Conservation (phyloP, 73 alveolate genomes). For the Paramecium sonneborni region DNA sequence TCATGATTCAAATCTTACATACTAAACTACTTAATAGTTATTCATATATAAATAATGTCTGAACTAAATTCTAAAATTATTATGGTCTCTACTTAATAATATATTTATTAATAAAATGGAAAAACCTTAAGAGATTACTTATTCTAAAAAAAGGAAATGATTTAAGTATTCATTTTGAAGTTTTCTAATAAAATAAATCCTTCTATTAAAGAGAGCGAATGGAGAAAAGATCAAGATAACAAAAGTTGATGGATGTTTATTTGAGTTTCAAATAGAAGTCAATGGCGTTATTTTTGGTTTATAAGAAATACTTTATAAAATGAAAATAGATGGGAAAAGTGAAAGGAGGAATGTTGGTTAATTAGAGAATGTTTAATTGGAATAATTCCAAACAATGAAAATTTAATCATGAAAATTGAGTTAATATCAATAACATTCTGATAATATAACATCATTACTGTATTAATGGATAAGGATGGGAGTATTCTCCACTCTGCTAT, state of each 20-base stretch:
- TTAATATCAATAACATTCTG: conserved; percentile 51
- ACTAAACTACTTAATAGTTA: neutral
- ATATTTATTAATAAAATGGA: neutral
- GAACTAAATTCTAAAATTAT: neutral
- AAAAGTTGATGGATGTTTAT: conserved; percentile 17
- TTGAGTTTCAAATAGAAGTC: conserved; percentile 12
- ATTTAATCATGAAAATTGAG: conserved; percentile 42
- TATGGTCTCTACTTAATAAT: neutral
- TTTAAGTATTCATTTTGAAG: conserved; percentile 2
- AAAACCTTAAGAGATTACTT: conserved; percentile 2
- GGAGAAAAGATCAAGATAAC: conserved; percentile 35
- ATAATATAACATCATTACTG: neutral
- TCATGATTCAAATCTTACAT: neutral
- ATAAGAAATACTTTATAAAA: neutral
- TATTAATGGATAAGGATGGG: neutral
- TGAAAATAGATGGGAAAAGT: conserved; percentile 46
- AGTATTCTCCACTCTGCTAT: conserved; percentile 15
- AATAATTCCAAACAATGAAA: neutral
- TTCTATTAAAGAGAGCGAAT: conserved; percentile 13
- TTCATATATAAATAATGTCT: neutral
- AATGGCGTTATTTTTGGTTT: neutral
- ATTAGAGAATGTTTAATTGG: neutral
- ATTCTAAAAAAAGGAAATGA: conserved; percentile 24
- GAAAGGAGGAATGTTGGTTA: conserved; percentile 34
- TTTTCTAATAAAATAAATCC: neutral